Conservation (phyloP, 176 grass and related monocot species). For the Raddia distichophylla region DNA sequence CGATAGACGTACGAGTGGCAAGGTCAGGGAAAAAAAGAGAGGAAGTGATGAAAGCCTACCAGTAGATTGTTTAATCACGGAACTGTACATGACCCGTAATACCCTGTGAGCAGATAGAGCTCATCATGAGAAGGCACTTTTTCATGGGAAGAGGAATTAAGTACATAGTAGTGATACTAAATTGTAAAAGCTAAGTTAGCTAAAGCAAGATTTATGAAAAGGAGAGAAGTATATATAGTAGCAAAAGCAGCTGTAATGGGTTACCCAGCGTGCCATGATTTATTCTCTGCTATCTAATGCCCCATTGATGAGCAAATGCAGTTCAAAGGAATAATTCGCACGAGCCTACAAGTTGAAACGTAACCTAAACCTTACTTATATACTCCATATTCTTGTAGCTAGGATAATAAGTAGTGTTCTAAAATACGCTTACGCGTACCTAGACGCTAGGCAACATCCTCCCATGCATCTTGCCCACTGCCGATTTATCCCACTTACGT, state of each 20-base stretch:
- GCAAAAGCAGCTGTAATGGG: slow-evolving; percentile 42
- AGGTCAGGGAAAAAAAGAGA: slow-evolving; percentile 27
- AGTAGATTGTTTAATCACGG: slow-evolving; percentile 48
- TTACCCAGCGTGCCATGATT: slow-evolving; percentile 38
- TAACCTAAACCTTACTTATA: slow-evolving; percentile 27
- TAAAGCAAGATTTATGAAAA: slow-evolving; percentile 53
- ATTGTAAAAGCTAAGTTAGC: slow-evolving; percentile 40
- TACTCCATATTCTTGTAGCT: slow-evolving; percentile 28
- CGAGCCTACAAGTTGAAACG: slow-evolving; percentile 12
- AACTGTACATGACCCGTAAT: slow-evolving; percentile 40
- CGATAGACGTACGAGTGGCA: slow-evolving; percentile 39
- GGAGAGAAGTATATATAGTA: slow-evolving; percentile 49
- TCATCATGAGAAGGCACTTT: slow-evolving; percentile 41
- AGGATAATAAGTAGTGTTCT: no score
- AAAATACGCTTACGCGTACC: no score
- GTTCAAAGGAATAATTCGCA: slow-evolving; percentile 42
- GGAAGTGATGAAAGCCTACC: slow-evolving; percentile 26
- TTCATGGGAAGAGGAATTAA: slow-evolving; percentile 49
- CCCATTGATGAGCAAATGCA: slow-evolving; percentile 22
- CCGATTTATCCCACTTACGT: no score
- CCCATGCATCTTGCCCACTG: no score
- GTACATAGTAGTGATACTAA: slow-evolving; percentile 29
- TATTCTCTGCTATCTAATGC: slow-evolving; percentile 43
- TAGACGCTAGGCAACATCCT: no score
- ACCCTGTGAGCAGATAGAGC: slow-evolving; percentile 16